Conservation (phyloP, 2,329 filamentous ascomycete species). For the Pyrenochaeta sp. region DNA sequence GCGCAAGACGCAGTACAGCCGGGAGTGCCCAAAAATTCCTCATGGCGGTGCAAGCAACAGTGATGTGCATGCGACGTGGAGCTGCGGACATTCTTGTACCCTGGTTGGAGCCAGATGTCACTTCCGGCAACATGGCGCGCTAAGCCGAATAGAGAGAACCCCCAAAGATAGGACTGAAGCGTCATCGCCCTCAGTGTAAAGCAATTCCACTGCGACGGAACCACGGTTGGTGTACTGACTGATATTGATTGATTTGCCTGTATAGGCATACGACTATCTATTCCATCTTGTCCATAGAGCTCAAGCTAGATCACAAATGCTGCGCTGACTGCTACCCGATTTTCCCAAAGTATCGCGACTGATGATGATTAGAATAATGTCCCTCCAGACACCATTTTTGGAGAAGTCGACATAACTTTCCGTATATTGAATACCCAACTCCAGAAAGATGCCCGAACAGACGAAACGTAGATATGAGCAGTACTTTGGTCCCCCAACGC, state of each 20-base stretch:
- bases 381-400: neutral
- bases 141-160: slow-evolving; percentile 4
- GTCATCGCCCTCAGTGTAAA: no score
- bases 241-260: no score
- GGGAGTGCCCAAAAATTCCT: slow-evolving; percentile 59
- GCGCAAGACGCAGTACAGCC: slow-evolving; percentile 56
- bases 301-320: neutral
- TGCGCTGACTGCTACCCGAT: neutral
- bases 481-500: neutral
- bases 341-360: neutral
- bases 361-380: neutral
- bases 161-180: neutral
- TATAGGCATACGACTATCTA: no score
- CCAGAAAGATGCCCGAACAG: slow-evolving; percentile 6
- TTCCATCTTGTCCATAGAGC: no score
- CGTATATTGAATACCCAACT: neutral
- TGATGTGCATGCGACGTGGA: slow-evolving; percentile 15
- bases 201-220: no score
- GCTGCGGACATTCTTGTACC: slow-evolving; percentile 17
- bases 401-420: neutral
- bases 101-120: slow-evolving; percentile 44
- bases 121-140: slow-evolving; percentile 20
- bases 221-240: no score
- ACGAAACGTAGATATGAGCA: neutral
- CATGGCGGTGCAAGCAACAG: slow-evolving; percentile 33